Base-by-base conservation (phyloP, 495 filamentous ascomycete species). In the Cudoniella acicularis region DNA sequence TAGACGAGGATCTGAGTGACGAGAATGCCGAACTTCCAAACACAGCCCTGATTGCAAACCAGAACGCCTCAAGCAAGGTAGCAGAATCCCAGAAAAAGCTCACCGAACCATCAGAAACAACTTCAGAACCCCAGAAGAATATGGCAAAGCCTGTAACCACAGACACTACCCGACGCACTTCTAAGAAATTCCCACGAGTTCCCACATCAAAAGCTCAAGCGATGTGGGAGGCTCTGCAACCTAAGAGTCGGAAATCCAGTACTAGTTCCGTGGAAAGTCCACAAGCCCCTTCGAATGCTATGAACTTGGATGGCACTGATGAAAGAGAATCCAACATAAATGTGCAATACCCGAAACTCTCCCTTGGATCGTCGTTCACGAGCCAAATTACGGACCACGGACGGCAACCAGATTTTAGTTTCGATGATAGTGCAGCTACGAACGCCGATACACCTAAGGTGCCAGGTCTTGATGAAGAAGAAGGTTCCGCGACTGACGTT, bases 291-390 rank as follows among this genome's bases (percentile, higher is more conserved):
- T 50, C 23, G 10, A 47, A 47, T n/a, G 43, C 43, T 36, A 21
- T 24, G 45, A 17, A 49, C 24, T 42, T 23, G 40, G 53, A 61
- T 51, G 59, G 46, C 22, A 40, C 27, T 26, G 36, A 57, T 22
- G 56, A 62, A 10, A 42, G 21, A 36, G 17, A 59, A 4, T 40
- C 30, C 4, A 49, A 20, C 11, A 16, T 26, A 16, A 52, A 10
- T 30, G 56, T 67, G n/a, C 51, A 60, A 13, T 61, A 67, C 48
- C 62, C 65, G 23, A 57, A 60, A 26, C 23, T 67, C 3, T 62
- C 59, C 9, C 41, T 57, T 3, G 52, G 49, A 9, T 64, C 62
- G 24, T 68, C 59, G 3, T 65, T 65, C 23, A 58, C 49, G 0
- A 63, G 62, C 22, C 63, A 65, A 36, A 30, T 65, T 41, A 51